phyloP scores from a whole-genome alignment of 2,329 filamentous ascomycete species.

The Sclerotinia subarctica region DNA sequence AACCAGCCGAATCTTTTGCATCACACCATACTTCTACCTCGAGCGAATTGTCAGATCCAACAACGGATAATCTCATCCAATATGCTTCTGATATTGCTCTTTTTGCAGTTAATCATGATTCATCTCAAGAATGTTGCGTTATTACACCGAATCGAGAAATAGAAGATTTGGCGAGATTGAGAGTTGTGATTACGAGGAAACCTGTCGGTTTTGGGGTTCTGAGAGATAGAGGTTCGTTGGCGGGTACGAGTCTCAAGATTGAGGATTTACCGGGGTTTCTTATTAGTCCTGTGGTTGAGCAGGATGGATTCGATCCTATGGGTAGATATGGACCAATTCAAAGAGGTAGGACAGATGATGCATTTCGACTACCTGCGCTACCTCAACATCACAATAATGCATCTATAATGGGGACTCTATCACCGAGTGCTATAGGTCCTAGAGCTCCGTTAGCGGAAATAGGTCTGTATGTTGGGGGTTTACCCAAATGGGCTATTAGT shows the following conservation, averaged over 20 bases:
- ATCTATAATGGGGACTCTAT: no score
- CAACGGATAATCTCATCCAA: neutral
- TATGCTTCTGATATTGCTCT: neutral
- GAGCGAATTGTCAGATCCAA: neutral
- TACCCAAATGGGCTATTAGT: no score
- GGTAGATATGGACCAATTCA: no score
- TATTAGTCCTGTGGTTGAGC: neutral
- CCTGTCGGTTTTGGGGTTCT: no score
- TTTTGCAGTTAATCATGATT: accelerated
- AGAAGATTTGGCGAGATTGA: neutral
- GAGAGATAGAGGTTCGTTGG: neutral
- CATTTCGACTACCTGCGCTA: no score
- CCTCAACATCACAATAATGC: no score
- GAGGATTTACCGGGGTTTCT: neutral
- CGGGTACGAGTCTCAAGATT: neutral
- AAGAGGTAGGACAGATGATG: no score
- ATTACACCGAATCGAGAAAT: accelerated
- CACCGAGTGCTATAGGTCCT: no score
- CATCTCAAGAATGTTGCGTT: accelerated
- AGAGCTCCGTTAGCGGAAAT: no score
- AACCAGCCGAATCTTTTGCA: no score
- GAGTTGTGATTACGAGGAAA: neutral
- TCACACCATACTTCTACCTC: neutral
- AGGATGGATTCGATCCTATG: neutral
- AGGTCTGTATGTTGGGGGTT: no score